Percentiles rank a stretch among this genome's conserved stretches.
Evolutionary conservation across 108 stramenopile species (phyloP).

Genomic region (Cyclotella kingstonii): DNA sequence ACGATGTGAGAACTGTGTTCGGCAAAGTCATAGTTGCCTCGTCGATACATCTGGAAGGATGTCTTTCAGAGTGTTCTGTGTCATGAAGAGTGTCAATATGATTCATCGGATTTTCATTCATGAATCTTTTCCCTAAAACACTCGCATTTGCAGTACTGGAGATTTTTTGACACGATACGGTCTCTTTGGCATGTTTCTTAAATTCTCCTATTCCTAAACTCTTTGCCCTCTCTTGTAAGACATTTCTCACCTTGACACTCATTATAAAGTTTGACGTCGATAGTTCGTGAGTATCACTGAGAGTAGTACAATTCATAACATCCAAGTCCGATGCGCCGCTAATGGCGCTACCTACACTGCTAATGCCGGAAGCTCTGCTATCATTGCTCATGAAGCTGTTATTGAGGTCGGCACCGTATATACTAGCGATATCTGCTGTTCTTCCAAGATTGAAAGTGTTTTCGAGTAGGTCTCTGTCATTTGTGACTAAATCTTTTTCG

Average conservation of each 20-base stretch:
- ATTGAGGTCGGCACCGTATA: conserved; percentile 21
- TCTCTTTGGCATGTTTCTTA: conserved; percentile 1
- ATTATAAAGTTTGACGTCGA: conserved; percentile 74
- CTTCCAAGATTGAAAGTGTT: conserved; percentile 33
- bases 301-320: conserved; percentile 21
- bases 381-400: not conserved
- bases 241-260: conserved; percentile 25
- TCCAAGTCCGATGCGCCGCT: conserved; percentile 4
- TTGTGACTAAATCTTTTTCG: conserved; percentile 1
- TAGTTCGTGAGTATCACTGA: conserved; percentile 82
- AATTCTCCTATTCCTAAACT: conserved; percentile 3
- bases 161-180: not conserved
- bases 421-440: conserved; percentile 29
- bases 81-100: too few species aligned
- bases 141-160: too few species aligned
- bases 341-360: not conserved
- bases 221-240: conserved; percentile 27
- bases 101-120: too few species aligned
- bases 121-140: too few species aligned
- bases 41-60: too few species aligned
- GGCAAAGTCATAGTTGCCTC: conserved; percentile 23
- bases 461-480: conserved; percentile 1
- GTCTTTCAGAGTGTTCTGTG: too few species aligned
- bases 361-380: conserved; percentile 6
- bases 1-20: conserved; percentile 8